Evolutionary conservation across 345 rosid species (phyloP), one percentile per base, ranked within the genome.

Genomic region (Litchi chinensis): DNA sequence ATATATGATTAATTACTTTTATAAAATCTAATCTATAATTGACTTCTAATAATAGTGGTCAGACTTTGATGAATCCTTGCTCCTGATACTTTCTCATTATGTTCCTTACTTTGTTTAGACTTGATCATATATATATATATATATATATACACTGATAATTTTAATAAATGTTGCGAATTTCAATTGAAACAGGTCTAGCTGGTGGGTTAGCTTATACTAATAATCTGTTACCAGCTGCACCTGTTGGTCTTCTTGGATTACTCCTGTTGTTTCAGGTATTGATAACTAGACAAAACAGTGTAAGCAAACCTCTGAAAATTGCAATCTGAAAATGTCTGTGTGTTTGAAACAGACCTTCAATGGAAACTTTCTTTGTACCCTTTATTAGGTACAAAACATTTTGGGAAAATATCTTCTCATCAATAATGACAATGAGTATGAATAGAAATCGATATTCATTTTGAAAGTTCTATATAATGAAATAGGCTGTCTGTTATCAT

Each of bases 231-330:
- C 87, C 93, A 75, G 91, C 96, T 60, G 96, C 92, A 54, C 91
- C 90, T 11, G 80, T 82, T 77, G 93, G 93, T 70, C 85, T 92
- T 9, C 93, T 92, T 77, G 91, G 93, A 65, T 82, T 90, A 82
- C 93, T 90, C n/a, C 81, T 90, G 41, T 72, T 92, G 75, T 89
- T 92, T 81, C 95, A 91, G 93, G 92, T 91, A 82, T 60, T 24
- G 54, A 48, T 70, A 65, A n/a, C 50, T 43, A 6, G 32, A 73
- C 26, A 72, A 28, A 9, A 28, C 44, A 19, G 65, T 54, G 19
- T 32, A 41, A 74, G 71, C 70, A 18, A 60, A 71, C n/a, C 28
- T 54, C 40, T 24, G 8, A 56, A 40, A 43, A 26, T 62, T 15
- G 18, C 57, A 18, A 26, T 65, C n/a, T 67, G 39, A 68, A 12